Conservation (phyloP, 345 rosid species). For the Salix arbutifolia region DNA sequence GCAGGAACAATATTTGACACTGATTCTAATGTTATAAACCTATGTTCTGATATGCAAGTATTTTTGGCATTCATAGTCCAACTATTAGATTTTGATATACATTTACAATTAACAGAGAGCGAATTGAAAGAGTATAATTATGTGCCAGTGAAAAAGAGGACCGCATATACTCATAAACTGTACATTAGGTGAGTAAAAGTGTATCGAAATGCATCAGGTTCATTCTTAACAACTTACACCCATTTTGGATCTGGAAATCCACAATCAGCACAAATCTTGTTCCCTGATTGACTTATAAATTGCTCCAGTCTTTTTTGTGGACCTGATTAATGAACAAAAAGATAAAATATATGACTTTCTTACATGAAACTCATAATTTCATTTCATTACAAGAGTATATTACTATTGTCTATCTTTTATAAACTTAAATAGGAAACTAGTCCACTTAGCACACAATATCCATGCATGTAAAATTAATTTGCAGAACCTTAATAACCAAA, state of each 20-base stretch:
- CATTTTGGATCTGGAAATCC: constrained; percentile 93
- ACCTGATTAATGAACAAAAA: constrained; percentile 34
- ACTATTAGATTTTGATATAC: no score
- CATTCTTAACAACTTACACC: constrained; percentile 59
- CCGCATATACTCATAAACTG: background rate
- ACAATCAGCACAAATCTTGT: constrained; percentile 83
- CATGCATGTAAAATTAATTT: background rate
- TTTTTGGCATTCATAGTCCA: no score
- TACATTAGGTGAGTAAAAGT: background rate
- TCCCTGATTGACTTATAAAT: constrained; percentile 48
- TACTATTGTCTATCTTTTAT: background rate
- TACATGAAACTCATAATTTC: background rate
- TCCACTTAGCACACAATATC: background rate
- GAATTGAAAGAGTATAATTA: no score
- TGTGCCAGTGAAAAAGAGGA: no score
- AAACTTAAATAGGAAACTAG: background rate
- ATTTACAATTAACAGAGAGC: no score
- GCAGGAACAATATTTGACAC: background rate
- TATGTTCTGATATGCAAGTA: background rate
- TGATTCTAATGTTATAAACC: background rate
- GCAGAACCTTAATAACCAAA: background rate
- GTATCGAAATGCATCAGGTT: background rate
- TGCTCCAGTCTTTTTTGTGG: constrained; percentile 53
- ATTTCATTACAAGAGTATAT: background rate
- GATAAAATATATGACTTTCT: background rate